phyloP scores from a whole-genome alignment of 306 rosid species.

The Vigna nakashimae region DNA sequence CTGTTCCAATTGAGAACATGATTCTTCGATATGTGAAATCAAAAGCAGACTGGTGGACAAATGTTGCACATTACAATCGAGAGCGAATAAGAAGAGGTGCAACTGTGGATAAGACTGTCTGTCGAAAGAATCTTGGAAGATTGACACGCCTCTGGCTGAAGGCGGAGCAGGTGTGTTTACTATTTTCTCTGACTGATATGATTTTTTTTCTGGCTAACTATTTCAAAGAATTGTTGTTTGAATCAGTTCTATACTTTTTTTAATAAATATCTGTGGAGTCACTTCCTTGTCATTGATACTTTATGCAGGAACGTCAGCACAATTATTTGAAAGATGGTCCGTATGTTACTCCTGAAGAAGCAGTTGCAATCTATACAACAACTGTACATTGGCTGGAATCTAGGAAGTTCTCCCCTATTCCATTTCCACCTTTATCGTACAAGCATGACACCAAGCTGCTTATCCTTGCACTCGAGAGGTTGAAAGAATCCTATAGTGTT shows the following conservation, averaged over 20 bases:
- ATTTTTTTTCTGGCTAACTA: not conserved
- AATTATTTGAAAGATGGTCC: slow-evolving; percentile 99
- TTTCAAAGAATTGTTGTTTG: not conserved
- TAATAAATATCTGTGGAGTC: not conserved
- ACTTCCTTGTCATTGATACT: slow-evolving; percentile 26
- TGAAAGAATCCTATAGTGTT: slow-evolving; percentile 97
- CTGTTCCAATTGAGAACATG: slow-evolving; percentile 99
- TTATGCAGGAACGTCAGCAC: slow-evolving; percentile 87
- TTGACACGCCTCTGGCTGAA: slow-evolving; percentile 97
- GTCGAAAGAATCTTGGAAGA: slow-evolving; percentile 98
- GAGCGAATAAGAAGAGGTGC: slow-evolving; percentile 99
- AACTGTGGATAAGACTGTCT: slow-evolving; percentile 97
- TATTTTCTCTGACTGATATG: slow-evolving; percentile 14
- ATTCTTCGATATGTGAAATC: slow-evolving; percentile 98
- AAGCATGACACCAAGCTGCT: slow-evolving; percentile 96
- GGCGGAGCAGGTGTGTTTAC: slow-evolving; percentile 82
- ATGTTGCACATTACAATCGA: slow-evolving; percentile 97
- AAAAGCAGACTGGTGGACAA: slow-evolving; percentile 99
- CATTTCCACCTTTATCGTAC: slow-evolving; percentile 97
- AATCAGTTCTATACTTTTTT: not conserved
- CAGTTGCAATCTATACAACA: slow-evolving; percentile 94
- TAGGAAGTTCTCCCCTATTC: slow-evolving; percentile 96
- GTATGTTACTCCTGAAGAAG: slow-evolving; percentile 98
- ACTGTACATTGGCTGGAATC: slow-evolving; percentile 99
- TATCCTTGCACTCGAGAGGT: slow-evolving; percentile 95